phyloP scores from a whole-genome alignment of 495 filamentous ascomycete species.

The Cercophora samala region DNA sequence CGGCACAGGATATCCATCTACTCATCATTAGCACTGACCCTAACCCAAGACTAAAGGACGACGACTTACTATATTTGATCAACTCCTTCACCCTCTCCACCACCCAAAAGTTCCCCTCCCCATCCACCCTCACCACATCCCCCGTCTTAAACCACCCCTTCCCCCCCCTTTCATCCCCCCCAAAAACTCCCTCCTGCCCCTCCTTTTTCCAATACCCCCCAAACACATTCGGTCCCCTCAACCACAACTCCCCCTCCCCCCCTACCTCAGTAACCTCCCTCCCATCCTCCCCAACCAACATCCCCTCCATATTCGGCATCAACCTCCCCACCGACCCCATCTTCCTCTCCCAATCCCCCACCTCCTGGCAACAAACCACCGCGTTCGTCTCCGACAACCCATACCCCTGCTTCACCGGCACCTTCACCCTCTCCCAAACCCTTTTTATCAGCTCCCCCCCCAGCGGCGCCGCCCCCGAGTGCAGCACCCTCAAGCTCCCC shows the following conservation, averaged over 20 bases:
- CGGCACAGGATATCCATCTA: conserved; percentile 79
- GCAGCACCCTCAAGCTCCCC: conserved; percentile 74
- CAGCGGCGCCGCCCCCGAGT: conserved; percentile 84
- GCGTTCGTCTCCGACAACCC: conserved; percentile 55
- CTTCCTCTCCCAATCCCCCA: conserved; percentile 71
- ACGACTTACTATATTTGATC: conserved; percentile 68
- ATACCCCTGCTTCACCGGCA: conserved; percentile 66
- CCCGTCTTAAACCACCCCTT: conserved; percentile 79
- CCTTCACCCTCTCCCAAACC: conserved; percentile 68
- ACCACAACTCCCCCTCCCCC: conserved; percentile 64
- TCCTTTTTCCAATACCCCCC: conserved; percentile 71
- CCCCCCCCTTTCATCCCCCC: conserved; percentile 41
- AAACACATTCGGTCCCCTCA: conserved; percentile 76
- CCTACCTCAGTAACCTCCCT: conserved; percentile 54
- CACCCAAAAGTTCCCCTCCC: conserved; percentile 54
- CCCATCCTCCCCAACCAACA: conserved; percentile 59
- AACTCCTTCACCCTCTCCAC: conserved; percentile 88
- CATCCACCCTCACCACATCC: conserved; percentile 62
- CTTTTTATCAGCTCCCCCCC: conserved; percentile 77
- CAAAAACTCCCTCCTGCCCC: conserved; percentile 58
- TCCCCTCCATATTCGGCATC: conserved; percentile 77
- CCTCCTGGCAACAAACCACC: conserved; percentile 55
- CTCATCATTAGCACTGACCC: conserved; percentile 65
- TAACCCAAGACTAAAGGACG: neutral
- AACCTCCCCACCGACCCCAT: conserved; percentile 81